Percentiles rank a stretch among this genome's conserved stretches.
Evolutionary conservation across 2,329 filamentous ascomycete genomes (phyloP).

Genomic region (Harringtonia aguacate): DNA sequence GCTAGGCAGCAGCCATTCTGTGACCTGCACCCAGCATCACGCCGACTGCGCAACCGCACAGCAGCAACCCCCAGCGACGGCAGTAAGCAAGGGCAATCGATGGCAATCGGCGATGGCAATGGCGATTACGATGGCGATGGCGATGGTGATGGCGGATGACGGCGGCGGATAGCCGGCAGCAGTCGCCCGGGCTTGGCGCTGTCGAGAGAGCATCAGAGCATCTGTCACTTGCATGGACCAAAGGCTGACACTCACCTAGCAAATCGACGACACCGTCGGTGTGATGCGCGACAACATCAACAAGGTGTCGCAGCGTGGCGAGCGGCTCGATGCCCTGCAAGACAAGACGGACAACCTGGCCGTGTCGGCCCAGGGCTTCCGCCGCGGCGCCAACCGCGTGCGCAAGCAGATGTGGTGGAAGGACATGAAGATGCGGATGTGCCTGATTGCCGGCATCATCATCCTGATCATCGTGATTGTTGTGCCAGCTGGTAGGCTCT

Average conservation of each 20-base stretch:
- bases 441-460: constrained; percentile 82
- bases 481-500: constrained; percentile 68
- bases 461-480: constrained; percentile 90
- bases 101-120: background rate
- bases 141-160: background rate
- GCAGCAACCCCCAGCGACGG: no score
- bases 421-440: constrained; percentile 99
- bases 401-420: constrained; percentile 99
- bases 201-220: background rate
- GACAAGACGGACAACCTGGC: constrained; percentile 94
- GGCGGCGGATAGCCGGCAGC: background rate
- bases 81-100: background rate
- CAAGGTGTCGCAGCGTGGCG: constrained; percentile 89
- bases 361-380: constrained; percentile 87
- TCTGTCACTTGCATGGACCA: background rate
- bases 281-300: constrained; percentile 98
- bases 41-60: no score
- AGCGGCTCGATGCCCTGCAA: constrained; percentile 76
- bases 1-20: no score
- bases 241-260: constrained; percentile 41
- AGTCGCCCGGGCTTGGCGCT: background rate
- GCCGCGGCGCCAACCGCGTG: constrained; percentile 89
- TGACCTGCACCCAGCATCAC: no score
- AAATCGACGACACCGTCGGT: constrained; percentile 94
- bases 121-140: background rate